Base-by-base conservation (phyloP, 2,329 filamentous ascomycete genomes). In the Verticillium zaregamsianum region DNA sequence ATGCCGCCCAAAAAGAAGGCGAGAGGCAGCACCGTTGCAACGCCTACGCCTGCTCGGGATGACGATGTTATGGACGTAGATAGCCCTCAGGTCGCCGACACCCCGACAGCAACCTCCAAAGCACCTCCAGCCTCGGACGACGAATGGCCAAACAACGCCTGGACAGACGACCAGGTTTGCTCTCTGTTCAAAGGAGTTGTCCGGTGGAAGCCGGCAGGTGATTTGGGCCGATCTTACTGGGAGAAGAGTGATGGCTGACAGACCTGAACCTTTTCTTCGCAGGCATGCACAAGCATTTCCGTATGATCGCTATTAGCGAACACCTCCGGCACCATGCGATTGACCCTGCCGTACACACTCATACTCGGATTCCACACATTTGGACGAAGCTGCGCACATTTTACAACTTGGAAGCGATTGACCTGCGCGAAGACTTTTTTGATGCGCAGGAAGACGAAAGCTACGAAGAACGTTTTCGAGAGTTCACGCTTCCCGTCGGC, bases 121-220 rank as follows among this genome's bases (percentile, higher is more conserved):
- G 71, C 83, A 68, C 74, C 75, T 64, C 67, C 75, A 57, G 64
- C 73, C 63, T 66, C 77, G 32, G 75, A 77, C 54, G 57, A 60
- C 5, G 62, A 62, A 9, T 64, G 68, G 74, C 66, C 74, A 76
- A 85, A 86, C 61, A 91, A 94, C 66, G 86, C 89, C 31, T 99
- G 95, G 95, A 97, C 93, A 4, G 93, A 97, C 70, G 94, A 97
- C 71, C 95, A 99, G 75, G 90, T 96, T 67, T 93, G 92, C 1
- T 93, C 92, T 49, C 82, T 99, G 1, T 92, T 97, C 78, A 97
- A 97, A 73, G 92, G 89, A 59, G 90, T 98, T 67, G 93, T 98
- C 66, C 86, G 89, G 72, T 97, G 91, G 90, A 99, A 99, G 73
- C 95, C 95, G n/a, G 94, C 94, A 49, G 94, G 93, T 92, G 72